Evolutionary conservation across 805 yeast species (phyloP).

Genomic region (Millerago galiae): DNA sequence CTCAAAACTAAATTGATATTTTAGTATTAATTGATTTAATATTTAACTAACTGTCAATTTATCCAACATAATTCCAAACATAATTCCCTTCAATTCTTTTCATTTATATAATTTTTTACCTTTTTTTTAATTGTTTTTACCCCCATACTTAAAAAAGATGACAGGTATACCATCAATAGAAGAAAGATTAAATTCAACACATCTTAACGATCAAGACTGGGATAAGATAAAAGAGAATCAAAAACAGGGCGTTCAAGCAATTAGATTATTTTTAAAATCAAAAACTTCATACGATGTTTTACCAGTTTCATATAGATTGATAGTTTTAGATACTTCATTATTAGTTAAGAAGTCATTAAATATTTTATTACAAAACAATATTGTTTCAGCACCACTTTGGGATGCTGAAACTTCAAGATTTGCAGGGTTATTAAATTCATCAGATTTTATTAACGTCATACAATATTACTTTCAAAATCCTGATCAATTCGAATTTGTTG

Average conservation of each 20-base stretch:
- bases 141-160: conserved; percentile 4
- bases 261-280: conserved; percentile 74
- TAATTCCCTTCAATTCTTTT: background rate
- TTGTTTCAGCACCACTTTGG: conserved; percentile 97
- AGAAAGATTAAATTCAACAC: conserved; percentile 20
- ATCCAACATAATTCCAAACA: too few species aligned
- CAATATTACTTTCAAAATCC: conserved; percentile 90
- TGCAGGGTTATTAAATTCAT: conserved; percentile 89
- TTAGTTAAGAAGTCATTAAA: conserved; percentile 86
- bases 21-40: too few species aligned
- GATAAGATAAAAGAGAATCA: conserved; percentile 31
- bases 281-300: conserved; percentile 95
- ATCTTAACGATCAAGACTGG: conserved; percentile 9
- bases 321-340: conserved; percentile 88
- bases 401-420: conserved; percentile 80
- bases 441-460: conserved; percentile 91
- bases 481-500: conserved; percentile 82
- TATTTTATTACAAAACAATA: conserved; percentile 84
- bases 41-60: too few species aligned
- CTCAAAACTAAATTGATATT: too few species aligned
- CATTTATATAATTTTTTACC: background rate
- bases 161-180: conserved; percentile 19
- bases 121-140: background rate
- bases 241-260: conserved; percentile 70
- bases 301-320: conserved; percentile 89